Base-by-base conservation (phyloP, 805 yeast genomes). In the Ogataea salicorniae region DNA sequence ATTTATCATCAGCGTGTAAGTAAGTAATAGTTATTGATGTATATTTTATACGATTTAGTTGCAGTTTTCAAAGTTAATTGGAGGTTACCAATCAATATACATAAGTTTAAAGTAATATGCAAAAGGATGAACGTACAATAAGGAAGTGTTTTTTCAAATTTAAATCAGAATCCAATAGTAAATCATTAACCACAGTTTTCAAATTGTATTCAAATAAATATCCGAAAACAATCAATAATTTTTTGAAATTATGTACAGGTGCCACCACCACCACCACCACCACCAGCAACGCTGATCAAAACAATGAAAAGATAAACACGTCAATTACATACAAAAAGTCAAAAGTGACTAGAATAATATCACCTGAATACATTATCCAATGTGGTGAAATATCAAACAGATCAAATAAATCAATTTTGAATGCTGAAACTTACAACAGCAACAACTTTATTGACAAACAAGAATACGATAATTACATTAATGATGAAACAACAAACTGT, bases 281-380 rank as follows among this genome's bases (percentile, higher is more conserved):
- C 20, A 20, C 4, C 20, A 20, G 4, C 4, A 26, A 9, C 31
- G 3, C 31, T 26, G 13, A 9, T 26, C 31, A 26, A 11, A 9
- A 26, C 31, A 23, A 17, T 13, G 46, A 37, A 7, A 46, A n/a
- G 17, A 43, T 36, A 5, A 14, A 36, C 2, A 37, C 43, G 8
- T 22, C 33, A 22, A 26, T 47, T 5, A 51, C 54, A 14, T 62
- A 53, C 40, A 51, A 53, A 37, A 50, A 54, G 16, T 43, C 62
- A 1, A 6, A 23, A 14, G 45, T 63, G 3, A 52, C 66, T 2
- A 49, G 66, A 36, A 46, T 63, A 6, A 47, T 62, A 34, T 52
- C 64, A 7, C 67, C 68, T 4, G 67, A 63, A 43, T 62, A 53
- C 46, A 46, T 63, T 4, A 42, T 62, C 1, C 67, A 62, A 42